Evolutionary conservation across 1,284 basidiomycete genomes (phyloP), one percentile per base, ranked within the genome.

Genomic region (Sporisorium reilianum): DNA sequence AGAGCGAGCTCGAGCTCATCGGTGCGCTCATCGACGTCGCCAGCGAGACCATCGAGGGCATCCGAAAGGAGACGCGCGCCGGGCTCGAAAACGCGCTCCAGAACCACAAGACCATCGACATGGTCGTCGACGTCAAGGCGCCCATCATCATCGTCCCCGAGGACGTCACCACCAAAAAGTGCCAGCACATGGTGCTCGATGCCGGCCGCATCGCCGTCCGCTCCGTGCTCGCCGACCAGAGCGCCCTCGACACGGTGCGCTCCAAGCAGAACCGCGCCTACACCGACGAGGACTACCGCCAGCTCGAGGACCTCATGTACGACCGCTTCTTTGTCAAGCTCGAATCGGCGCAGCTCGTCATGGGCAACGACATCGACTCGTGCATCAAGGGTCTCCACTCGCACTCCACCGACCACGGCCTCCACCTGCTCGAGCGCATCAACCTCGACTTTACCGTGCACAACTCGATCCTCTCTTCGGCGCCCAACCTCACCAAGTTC

Each of bases 101-200:
- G 85, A 91, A 90, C 18, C 95, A 97, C 87, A 96, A 96, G 87
- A 99, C 96, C 0, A 88, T 99, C 50, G 96, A 99, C 84, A 88
- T 99, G 32, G 92, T 93, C 77, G 90, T 99, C 86, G 96, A 99
- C 82, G 90, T 99, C 88, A 94, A 97, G 82, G 95, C 97, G 3
- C 97, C 97, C 5, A 91, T 99, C 82, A 97, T 99, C 84, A 94
- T 99, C 76, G 89, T 99, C 45, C 97, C 97, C 2, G 96, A 99
- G 59, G 86, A 86, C 79, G 89, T 98, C 60, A 92, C 90, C 4
- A 89, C 89, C 16, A 89, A 90, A 64, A 87, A 90, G 36, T 92
- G 94, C 85, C 93, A 90, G 77, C 92, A 97, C 84, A 88, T 99
- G 50, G 90, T 99, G 16, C 89, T 99, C 52, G 97, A 99, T 84